A percentile compares a stretch with the other conserved stretches of the same genome.
These are phyloP conservation scores for Trichoderma gracile DNA, from an alignment of 2,329 filamentous ascomycete genomes.

Conservation along the genomic window DNA sequence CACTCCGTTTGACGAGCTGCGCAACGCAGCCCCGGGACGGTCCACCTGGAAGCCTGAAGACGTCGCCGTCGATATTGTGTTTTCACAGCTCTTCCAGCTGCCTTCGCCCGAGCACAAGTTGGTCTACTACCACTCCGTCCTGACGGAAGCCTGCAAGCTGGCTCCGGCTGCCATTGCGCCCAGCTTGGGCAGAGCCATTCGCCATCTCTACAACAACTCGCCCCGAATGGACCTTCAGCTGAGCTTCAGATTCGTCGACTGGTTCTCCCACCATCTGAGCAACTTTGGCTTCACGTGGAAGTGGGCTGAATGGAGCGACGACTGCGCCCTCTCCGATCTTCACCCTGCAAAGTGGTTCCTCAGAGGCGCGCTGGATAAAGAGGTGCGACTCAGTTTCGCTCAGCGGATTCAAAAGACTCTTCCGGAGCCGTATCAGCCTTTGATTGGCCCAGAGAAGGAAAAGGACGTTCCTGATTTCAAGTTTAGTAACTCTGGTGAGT, in stretches of 20 bases:
- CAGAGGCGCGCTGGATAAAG: slow-evolving; percentile 86
- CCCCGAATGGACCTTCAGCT: slow-evolving; percentile 86
- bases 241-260: slow-evolving; percentile 85
- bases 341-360: slow-evolving; percentile 95
- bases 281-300: slow-evolving; percentile 99
- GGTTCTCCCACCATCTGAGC: slow-evolving; percentile 96
- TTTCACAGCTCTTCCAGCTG: slow-evolving; percentile 89
- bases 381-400: slow-evolving; percentile 93
- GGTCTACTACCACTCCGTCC: slow-evolving; percentile 92
- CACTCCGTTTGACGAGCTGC: slow-evolving; percentile 86
- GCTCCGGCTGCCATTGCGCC: slow-evolving; percentile 95
- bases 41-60: slow-evolving; percentile 97
- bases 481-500: slow-evolving; percentile 72
- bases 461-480: slow-evolving; percentile 97
- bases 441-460: slow-evolving; percentile 86
- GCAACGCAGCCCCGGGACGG: slow-evolving; percentile 63
- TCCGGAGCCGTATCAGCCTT: slow-evolving; percentile 74
- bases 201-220: slow-evolving; percentile 82
- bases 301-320: slow-evolving; percentile 95
- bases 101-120: slow-evolving; percentile 88
- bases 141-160: slow-evolving; percentile 94
- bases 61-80: slow-evolving; percentile 94
- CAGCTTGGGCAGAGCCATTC: slow-evolving; percentile 87
- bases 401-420: slow-evolving; percentile 94
- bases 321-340: slow-evolving; percentile 72